phyloP scores from a whole-genome alignment of 2,329 filamentous ascomycete species.

The Helotiales sp. region DNA sequence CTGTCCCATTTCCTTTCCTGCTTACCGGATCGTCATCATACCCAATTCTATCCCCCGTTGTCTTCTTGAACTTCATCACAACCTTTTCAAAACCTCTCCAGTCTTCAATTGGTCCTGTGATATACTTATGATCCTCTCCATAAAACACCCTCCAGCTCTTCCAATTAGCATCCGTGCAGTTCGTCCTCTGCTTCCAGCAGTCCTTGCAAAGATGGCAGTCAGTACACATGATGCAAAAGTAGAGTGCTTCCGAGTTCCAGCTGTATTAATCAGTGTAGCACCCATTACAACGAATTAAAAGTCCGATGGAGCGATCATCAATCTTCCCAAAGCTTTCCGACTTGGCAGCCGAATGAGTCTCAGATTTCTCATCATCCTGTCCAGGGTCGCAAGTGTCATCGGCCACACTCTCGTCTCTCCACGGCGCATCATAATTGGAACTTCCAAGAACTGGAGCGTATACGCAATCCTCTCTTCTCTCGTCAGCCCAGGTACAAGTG shows the following conservation, averaged over 20 bases:
- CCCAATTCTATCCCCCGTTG: not conserved
- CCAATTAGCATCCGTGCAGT: constrained; percentile 16
- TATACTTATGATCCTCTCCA: constrained; percentile 31
- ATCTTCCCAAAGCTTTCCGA: not conserved
- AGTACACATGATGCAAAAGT: constrained; percentile 35
- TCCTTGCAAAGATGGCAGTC: constrained; percentile 33
- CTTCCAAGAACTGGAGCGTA: not conserved
- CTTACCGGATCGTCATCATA: not conserved
- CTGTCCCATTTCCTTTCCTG: not conserved
- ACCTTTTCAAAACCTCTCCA: constrained; percentile 37
- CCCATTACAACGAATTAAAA: not conserved
- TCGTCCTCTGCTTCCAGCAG: constrained; percentile 28
- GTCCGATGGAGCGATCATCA: not conserved
- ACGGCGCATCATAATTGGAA: not conserved
- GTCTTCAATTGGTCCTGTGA: constrained; percentile 34
- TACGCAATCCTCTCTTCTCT: constrained; percentile 34
- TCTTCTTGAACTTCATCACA: constrained; percentile 26
- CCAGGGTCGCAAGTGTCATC: not conserved
- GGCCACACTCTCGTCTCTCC: not conserved
- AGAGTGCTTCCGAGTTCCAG: constrained; percentile 30
- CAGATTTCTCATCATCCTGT: not conserved
- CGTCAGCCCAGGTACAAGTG: constrained; percentile 28
- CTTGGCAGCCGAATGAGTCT: not conserved
- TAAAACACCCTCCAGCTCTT: constrained; percentile 23
- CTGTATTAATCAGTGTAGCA: not conserved